phyloP scores from a whole-genome alignment of 1,284 basidiomycete genomes.

The Crucibulum parvulum region DNA sequence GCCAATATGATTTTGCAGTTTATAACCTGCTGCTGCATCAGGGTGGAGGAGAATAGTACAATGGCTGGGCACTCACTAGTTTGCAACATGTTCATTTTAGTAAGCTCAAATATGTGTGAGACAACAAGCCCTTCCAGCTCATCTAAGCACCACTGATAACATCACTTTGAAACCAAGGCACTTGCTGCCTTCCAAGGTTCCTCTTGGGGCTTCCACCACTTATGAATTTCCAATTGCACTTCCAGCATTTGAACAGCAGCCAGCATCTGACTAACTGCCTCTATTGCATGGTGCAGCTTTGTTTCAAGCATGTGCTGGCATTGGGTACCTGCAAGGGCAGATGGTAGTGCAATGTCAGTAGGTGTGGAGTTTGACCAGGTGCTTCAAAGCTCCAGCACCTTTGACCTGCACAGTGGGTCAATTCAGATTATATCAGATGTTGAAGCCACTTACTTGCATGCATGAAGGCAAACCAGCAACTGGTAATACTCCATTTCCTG shows the following conservation, averaged over 20 bases:
- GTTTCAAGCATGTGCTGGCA: constrained; percentile 9
- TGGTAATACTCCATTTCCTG: constrained; percentile 29
- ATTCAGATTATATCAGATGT: neutral
- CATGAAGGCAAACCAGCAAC: constrained; percentile 14
- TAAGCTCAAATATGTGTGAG: constrained; percentile 24
- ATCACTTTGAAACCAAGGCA: constrained; percentile 4
- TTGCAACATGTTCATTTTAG: constrained; percentile 24
- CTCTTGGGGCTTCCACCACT: constrained; percentile 13
- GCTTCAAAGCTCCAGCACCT: neutral
- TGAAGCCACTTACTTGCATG: neutral
- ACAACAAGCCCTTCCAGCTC: constrained; percentile 23
- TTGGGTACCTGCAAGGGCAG: neutral
- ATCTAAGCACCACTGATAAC: constrained; percentile 10
- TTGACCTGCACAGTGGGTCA: no score
- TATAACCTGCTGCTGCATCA: constrained; percentile 20
- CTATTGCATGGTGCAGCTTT: constrained; percentile 14
- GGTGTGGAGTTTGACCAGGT: neutral
- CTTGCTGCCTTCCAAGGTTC: constrained; percentile 14
- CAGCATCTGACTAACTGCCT: constrained; percentile 11
- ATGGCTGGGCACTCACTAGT: constrained; percentile 15
- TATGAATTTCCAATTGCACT: constrained; percentile 13
- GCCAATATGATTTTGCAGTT: constrained; percentile 22
- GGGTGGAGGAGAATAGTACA: neutral
- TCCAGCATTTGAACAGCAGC: constrained; percentile 20
- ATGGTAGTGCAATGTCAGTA: neutral